Percentiles rank a stretch among this genome's conserved stretches.
These are phyloP conservation scores for Phytophthora sojae DNA, from an alignment of 352 stramenopile genomes.

Conservation along the genomic window DNA sequence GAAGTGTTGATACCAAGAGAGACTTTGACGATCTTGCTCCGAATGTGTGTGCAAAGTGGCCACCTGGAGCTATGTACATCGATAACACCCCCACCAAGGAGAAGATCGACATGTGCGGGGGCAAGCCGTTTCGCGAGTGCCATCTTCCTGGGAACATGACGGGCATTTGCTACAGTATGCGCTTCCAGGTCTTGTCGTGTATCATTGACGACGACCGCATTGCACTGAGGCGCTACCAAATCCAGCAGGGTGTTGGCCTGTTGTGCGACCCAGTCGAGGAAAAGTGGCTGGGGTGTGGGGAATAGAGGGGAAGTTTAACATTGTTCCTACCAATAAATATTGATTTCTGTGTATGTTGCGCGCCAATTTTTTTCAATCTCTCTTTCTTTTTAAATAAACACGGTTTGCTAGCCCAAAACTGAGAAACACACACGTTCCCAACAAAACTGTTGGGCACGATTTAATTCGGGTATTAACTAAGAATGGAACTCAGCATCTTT, in stretches of 20 bases:
- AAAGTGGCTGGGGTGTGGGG: constrained; percentile 42
- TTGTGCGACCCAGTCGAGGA: constrained; percentile 38
- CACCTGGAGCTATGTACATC: constrained; percentile 6
- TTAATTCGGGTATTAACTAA: too few relatives aligned
- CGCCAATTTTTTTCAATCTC: too few relatives aligned
- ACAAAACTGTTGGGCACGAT: background rate
- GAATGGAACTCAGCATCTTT: too few relatives aligned
- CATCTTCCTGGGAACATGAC: constrained; percentile 8
- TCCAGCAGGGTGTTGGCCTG: constrained; percentile 24
- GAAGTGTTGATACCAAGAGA: background rate
- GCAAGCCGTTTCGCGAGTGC: constrained; percentile 38
- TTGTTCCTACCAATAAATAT: too few relatives aligned
- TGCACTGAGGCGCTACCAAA: constrained; percentile 29
- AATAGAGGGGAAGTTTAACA: background rate
- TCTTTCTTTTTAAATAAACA: background rate
- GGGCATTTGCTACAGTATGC: constrained; percentile 31
- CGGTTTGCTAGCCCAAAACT: background rate
- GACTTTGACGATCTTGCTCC: constrained; percentile 10
- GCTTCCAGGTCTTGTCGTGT: constrained; percentile 39
- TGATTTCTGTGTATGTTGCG: too few relatives aligned
- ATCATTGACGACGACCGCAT: constrained; percentile 21
- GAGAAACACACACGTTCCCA: too few relatives aligned
- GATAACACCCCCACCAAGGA: constrained; percentile 18
- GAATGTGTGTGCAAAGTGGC: constrained; percentile 1
- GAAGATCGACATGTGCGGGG: constrained; percentile 28